phyloP scores from a whole-genome alignment of 176 grass and related monocot genomes.

The Juncus inflexus region DNA sequence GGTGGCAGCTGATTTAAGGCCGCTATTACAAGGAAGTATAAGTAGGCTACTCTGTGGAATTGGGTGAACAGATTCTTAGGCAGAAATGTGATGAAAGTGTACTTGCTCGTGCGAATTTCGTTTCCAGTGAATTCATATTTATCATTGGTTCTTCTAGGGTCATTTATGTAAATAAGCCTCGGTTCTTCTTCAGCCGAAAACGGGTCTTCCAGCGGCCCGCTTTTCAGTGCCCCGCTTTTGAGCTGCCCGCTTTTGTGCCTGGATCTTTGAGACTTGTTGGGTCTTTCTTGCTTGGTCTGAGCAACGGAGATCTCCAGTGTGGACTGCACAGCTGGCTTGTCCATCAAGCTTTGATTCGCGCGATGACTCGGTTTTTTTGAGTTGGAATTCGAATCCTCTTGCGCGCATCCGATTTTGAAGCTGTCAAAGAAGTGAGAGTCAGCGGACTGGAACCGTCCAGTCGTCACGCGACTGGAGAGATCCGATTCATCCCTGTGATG shows the following conservation, averaged over 20 bases:
- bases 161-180: slow-evolving; percentile 87
- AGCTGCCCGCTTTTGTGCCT: slow-evolving; percentile 46
- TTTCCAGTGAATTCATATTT: slow-evolving; percentile 94
- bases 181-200: slow-evolving; percentile 72
- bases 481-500: slow-evolving; percentile 33
- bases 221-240: not conserved
- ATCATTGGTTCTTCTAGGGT: slow-evolving; percentile 82
- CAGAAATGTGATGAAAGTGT: slow-evolving; percentile 91
- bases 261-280: slow-evolving; percentile 46
- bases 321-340: slow-evolving; percentile 57
- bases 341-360: slow-evolving; percentile 62
- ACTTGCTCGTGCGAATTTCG: slow-evolving; percentile 98
- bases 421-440: slow-evolving; percentile 59
- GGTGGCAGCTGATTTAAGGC: slow-evolving; percentile 98
- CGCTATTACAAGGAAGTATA: slow-evolving; percentile 98
- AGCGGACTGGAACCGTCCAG: slow-evolving; percentile 44
- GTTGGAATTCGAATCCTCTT: slow-evolving; percentile 32
- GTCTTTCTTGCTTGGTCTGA: slow-evolving; percentile 54
- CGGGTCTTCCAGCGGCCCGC: slow-evolving; percentile 58
- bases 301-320: slow-evolving; percentile 51
- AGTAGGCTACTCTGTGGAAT: slow-evolving; percentile 88
- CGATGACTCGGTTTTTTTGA: slow-evolving; percentile 38
- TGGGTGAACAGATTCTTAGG: slow-evolving; percentile 99
- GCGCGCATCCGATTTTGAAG: slow-evolving; percentile 72
- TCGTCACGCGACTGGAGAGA: slow-evolving; percentile 31